These are phyloP conservation scores for Ophiosphaerella korrae DNA, from an alignment of 2,329 filamentous ascomycete genomes.

Conservation along the genomic window DNA sequence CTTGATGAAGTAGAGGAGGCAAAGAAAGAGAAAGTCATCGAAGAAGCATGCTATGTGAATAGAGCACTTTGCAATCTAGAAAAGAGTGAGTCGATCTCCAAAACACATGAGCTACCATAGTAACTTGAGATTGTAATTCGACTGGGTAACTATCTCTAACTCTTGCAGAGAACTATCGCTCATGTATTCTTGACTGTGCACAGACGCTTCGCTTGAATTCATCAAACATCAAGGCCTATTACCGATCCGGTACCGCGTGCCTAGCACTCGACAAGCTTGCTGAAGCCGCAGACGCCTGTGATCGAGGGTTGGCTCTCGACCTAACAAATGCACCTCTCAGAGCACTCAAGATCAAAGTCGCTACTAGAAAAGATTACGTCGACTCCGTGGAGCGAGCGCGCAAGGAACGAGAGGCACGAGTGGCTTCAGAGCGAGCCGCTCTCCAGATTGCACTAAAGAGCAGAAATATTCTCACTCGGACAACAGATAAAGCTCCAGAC, in stretches of 20 bases:
- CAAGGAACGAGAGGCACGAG: constrained; percentile 59
- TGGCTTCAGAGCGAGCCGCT: constrained; percentile 63
- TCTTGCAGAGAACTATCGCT: constrained; percentile 76
- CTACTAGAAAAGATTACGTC: constrained; percentile 61
- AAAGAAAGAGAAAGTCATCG: constrained; percentile 64
- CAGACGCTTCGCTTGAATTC: constrained; percentile 78
- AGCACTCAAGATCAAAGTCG: constrained; percentile 66
- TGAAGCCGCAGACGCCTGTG: constrained; percentile 81
- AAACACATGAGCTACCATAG: not conserved
- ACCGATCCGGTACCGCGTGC: constrained; percentile 79
- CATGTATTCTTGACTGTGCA: constrained; percentile 83
- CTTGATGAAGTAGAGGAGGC: constrained; percentile 65
- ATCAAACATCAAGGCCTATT: constrained; percentile 86
- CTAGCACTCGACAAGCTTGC: constrained; percentile 76
- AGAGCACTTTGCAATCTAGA: constrained; percentile 88
- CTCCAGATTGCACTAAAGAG: constrained; percentile 62
- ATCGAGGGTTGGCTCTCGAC: constrained; percentile 75
- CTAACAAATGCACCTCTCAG: constrained; percentile 69
- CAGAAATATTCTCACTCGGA: constrained; percentile 70
- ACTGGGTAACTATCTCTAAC: not conserved
- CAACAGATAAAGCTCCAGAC: constrained; percentile 75
- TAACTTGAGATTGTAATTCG: not conserved
- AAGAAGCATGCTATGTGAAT: constrained; percentile 83
- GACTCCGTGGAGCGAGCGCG: constrained; percentile 63
- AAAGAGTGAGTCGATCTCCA: constrained; percentile 61